These are phyloP conservation scores for Candida vartiovaarae DNA, from an alignment of 805 yeast species.

Conservation along the genomic window DNA sequence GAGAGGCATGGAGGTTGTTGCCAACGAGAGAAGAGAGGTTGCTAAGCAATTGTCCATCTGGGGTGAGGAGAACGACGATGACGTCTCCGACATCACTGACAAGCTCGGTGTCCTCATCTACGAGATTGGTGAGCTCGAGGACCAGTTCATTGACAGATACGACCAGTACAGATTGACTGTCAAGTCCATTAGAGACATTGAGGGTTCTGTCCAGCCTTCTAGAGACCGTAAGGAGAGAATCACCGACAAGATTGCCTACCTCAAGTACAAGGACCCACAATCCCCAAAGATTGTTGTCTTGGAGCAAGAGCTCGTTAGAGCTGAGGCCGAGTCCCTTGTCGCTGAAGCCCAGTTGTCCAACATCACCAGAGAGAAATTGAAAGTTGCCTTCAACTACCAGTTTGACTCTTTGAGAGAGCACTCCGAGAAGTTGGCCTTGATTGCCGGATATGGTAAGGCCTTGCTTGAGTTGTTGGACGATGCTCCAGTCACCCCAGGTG, in stretches of 20 bases:
- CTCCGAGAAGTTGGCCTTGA: conserved; percentile 77
- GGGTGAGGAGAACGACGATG: conserved; percentile 87
- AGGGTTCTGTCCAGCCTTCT: conserved; percentile 82
- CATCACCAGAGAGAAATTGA: conserved; percentile 80
- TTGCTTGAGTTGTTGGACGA: conserved; percentile 77
- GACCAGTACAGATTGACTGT: conserved; percentile 82
- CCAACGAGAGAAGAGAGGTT: conserved; percentile 72
- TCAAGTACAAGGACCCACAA: conserved; percentile 81
- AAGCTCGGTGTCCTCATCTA: conserved; percentile 77
- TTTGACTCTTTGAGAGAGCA: conserved; percentile 82
- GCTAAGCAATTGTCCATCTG: conserved; percentile 78
- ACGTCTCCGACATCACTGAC: conserved; percentile 80
- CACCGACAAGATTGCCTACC: conserved; percentile 76
- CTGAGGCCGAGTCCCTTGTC: conserved; percentile 85
- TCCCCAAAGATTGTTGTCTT: conserved; percentile 70
- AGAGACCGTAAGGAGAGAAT: conserved; percentile 82
- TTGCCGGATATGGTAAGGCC: conserved; percentile 89
- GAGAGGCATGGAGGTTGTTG: conserved; percentile 70
- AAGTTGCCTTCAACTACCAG: conserved; percentile 78
- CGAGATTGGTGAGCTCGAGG: conserved; percentile 83
- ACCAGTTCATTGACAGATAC: conserved; percentile 77
- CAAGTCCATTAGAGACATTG: conserved; percentile 77
- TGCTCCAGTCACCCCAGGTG: conserved; percentile 86
- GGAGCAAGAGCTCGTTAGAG: conserved; percentile 86
- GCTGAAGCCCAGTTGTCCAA: conserved; percentile 90